Conservation (phyloP, 306 rosid species). For the Canavalia ensiformis region DNA sequence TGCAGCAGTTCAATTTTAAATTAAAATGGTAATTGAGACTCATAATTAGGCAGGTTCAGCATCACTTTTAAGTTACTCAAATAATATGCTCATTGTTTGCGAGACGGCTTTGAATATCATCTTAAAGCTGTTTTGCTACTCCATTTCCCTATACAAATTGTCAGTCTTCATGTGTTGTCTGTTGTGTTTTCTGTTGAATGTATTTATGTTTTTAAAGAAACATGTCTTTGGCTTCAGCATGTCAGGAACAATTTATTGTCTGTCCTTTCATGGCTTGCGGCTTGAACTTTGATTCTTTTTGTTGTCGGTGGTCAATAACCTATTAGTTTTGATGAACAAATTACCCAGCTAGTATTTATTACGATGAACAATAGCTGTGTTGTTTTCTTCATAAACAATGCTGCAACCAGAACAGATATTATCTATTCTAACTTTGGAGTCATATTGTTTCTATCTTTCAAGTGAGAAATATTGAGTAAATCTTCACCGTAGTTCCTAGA, state of each 20-base stretch:
- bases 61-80: conserved; percentile 5
- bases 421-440: not conserved
- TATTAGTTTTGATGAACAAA: conserved; percentile 6
- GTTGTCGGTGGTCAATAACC: not conserved
- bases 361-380: not conserved
- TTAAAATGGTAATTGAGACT: not conserved
- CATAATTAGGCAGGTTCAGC: conserved; percentile 2
- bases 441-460: not conserved
- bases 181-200: not conserved
- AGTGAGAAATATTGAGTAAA: not conserved
- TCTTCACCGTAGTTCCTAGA: no score
- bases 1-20: not conserved
- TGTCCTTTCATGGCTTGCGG: conserved; percentile 15
- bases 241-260: not conserved
- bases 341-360: not conserved
- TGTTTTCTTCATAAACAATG: conserved; percentile 24
- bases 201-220: not conserved
- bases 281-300: conserved; percentile 32
- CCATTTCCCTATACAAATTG: conserved; percentile 1
- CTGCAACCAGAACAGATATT: not conserved
- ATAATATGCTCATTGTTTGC: not conserved
- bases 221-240: conserved; percentile 6
- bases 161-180: not conserved
- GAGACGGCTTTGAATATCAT: not conserved
- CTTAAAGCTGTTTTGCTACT: conserved; percentile 22